phyloP scores from a whole-genome alignment of 768 basidiomycete genomes.

The Tylopilus cervinicoccineus region DNA sequence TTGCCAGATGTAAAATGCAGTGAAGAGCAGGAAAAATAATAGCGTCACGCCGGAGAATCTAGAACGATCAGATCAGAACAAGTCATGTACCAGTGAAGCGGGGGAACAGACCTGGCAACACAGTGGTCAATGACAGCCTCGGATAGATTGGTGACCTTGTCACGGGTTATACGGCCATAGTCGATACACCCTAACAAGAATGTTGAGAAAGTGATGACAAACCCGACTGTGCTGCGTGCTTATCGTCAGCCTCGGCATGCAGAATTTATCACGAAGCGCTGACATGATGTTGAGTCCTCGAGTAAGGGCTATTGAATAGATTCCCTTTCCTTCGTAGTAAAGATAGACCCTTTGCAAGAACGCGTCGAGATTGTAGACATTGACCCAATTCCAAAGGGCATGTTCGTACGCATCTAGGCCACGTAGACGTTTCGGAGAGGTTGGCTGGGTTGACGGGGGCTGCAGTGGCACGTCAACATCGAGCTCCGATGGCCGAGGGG shows the following conservation, averaged over 20 bases:
- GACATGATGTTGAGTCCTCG: constrained; percentile 93
- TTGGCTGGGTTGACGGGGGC: constrained; percentile 18
- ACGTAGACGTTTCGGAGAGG: constrained; percentile 46
- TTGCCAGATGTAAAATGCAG: constrained; percentile 88
- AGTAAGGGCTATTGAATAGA: constrained; percentile 90
- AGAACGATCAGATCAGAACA: constrained; percentile 15
- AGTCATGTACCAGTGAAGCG: not conserved
- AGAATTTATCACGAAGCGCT: constrained; percentile 36
- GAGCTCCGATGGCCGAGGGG: constrained; percentile 65
- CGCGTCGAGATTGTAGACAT: constrained; percentile 94
- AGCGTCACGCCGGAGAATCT: constrained; percentile 85
- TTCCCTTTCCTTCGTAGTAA: constrained; percentile 96
- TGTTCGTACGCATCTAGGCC: constrained; percentile 83
- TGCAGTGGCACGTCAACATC: constrained; percentile 35
- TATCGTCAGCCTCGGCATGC: constrained; percentile 21
- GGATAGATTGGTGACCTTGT: constrained; percentile 62
- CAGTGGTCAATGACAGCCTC: constrained; percentile 84
- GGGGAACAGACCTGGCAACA: constrained; percentile 64
- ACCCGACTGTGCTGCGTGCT: constrained; percentile 81
- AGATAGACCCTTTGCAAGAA: constrained; percentile 94
- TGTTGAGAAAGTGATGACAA: constrained; percentile 97
- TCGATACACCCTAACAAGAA: constrained; percentile 95
- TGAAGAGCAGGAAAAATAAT: constrained; percentile 80
- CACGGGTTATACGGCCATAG: constrained; percentile 73
- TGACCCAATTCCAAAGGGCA: constrained; percentile 98